A percentile compares a stretch with the other conserved stretches of the same genome.
These are phyloP conservation scores for Sphagnum tenellum DNA, from an alignment of 225 moss, liverwort and hornwort species.

Conservation along the genomic window DNA sequence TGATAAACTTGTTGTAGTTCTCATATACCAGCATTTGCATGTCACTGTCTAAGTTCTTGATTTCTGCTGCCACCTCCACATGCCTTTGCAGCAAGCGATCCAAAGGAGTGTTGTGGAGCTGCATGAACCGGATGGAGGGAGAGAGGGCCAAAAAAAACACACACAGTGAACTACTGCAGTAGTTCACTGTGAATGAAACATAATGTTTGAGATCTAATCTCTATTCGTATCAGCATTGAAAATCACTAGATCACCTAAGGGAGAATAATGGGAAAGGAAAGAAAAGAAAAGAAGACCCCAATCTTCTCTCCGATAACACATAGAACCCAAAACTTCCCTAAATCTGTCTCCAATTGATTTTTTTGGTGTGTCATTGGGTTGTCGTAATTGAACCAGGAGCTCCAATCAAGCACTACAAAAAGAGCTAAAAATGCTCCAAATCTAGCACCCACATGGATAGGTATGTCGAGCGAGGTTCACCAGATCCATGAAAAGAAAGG, in stretches of 20 bases:
- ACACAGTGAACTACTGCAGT: background rate
- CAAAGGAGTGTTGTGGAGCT: conserved; percentile 42
- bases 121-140: conserved; percentile 1
- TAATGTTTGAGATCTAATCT: background rate
- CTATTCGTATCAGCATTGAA: background rate
- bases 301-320: background rate
- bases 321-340: too few relatives aligned
- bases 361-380: too few relatives aligned
- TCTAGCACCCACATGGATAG: too few relatives aligned
- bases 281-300: background rate
- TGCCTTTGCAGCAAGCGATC: conserved; percentile 75
- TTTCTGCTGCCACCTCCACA: conserved; percentile 82
- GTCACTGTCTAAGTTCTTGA: conserved; percentile 75
- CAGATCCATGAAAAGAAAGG: background rate
- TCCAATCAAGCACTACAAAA: too few relatives aligned
- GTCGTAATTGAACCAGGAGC: too few relatives aligned
- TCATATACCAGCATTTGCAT: conserved; percentile 93
- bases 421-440: too few relatives aligned
- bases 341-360: too few relatives aligned
- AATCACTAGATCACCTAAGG: too few relatives aligned
- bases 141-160: background rate
- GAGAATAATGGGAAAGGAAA: background rate
- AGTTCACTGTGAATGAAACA: background rate
- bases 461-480: too few relatives aligned
- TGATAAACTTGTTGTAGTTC: conserved; percentile 96